Base-by-base conservation (phyloP, 441 rosid species). In the Populus hybrid region DNA sequence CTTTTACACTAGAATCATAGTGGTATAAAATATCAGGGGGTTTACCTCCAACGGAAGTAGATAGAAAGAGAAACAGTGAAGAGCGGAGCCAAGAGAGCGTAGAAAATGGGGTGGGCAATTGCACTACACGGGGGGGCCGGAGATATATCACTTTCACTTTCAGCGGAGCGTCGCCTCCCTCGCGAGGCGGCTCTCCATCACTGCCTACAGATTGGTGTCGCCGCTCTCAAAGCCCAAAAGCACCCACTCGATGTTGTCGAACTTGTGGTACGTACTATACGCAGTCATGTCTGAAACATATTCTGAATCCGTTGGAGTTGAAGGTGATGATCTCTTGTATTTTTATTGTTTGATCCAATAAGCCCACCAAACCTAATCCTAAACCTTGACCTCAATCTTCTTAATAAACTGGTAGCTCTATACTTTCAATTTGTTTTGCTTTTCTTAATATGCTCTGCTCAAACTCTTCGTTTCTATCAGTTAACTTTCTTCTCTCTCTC, bases 71-170 rank as follows among this genome's bases (percentile, higher is more conserved):
- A 67, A 8, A 67, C 14, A 67, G 18, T 23, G 32, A 6, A 12
- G 14, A 6, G n/a, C 70, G 3, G n/a, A 1, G 24, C 2, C 2
- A 32, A 12, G 3, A 6, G 34, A 23, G 67, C 5, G 14, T 35
- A 4, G 26, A 18, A 81, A 79, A 89, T 91, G 86, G 95, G 97
- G 61, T 93, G 99, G 99, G 98, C 98, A 24, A 90, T 94, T 28
- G 97, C 97, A 19, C 74, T 95, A 0, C 99, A 95, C 80, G 98
- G 99, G 24, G 98, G 99, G 14, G 98, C 86, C 46, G 99, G 99
- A 63, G 93, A 88, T 71, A 92, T 95, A 16, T 83, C 94, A 16
- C 77, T 76, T 40, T 81, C 89, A 7, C 53, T 89, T 61, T 88
- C 87, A 0, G 85, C 83, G 9, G 95, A 92, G 18, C 88, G 84